Base-by-base conservation (phyloP, 148 eudicot species). In the Pharnaceum exiguum region DNA sequence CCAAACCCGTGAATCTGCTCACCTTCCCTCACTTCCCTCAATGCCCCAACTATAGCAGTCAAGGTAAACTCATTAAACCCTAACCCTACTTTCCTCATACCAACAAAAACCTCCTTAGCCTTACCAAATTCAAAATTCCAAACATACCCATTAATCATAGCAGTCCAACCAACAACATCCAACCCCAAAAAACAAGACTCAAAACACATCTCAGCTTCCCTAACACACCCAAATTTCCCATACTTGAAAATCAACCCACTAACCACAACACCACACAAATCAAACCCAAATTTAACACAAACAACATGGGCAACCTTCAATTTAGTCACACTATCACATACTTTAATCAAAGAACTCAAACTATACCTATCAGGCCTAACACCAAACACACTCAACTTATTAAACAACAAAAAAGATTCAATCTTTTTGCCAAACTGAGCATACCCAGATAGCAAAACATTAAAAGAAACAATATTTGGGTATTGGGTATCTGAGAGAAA, bases 81-180 rank as follows among this genome's bases (percentile, higher is more conserved):
- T 53, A 85, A 62, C 51, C 87, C 82, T 47, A 77, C 72, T 36
- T 50, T 23, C 51, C 66, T 62, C 79, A 82, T 82, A 8, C 32
- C 63, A 60, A 36, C 47, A 73, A 85, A 82, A 59, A 67, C 57
- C 49, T 44, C 36, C 30, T 51, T 77, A 7, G 73, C 79, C 21
- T 63, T 72, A 29, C 68, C 77, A 70, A 85, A 65, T 37, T 77
- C 79, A 21, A 46, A 59, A 68, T 77, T 85, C 79, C 70, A 72
- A 64, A 82, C 87, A 77, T 62, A 85, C 45, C 82, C 91, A 73
- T 79, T 85, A 52, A 85, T 74, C 91, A 82, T 79, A 15, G 80
- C 70, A 35, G 77, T 79, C 63, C 71, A 82, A 46, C 75, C 82
- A 58, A 82, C 84, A 60, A 64, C 55, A 77, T 85, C 91, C 50